Percentiles rank a stretch among this genome's conserved stretches.
These are phyloP conservation scores for Lepraria neglecta DNA, from an alignment of 495 filamentous ascomycete genomes.

Conservation along the genomic window DNA sequence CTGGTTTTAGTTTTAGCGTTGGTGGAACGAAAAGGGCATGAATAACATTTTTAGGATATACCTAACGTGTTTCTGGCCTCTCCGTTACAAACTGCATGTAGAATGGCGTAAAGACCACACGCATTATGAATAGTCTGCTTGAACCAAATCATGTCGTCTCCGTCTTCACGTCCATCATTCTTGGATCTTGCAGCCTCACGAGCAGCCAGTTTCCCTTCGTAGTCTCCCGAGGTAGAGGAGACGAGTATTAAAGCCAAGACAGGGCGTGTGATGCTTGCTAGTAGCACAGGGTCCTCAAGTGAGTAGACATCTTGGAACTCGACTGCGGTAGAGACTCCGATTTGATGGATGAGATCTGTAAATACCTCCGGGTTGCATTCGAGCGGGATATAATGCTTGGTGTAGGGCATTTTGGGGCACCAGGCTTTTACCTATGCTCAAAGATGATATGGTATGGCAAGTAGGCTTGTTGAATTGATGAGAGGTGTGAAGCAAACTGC, in stretches of 20 bases:
- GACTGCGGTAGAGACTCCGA: conserved; percentile 27
- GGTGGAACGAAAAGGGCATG: no score
- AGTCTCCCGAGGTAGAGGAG: conserved; percentile 22
- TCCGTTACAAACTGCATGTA: conserved; percentile 32
- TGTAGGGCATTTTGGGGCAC: not conserved
- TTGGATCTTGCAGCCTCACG: conserved; percentile 8
- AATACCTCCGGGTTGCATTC: conserved; percentile 28
- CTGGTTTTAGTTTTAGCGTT: not conserved
- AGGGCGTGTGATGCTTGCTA: conserved; percentile 26
- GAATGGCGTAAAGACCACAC: conserved; percentile 33
- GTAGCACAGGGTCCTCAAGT: conserved; percentile 28
- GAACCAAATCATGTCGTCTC: conserved; percentile 29
- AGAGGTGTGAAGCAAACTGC: no score
- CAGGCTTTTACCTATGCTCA: no score
- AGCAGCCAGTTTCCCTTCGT: conserved; percentile 15
- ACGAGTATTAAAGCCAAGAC: conserved; percentile 27
- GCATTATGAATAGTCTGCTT: conserved; percentile 37
- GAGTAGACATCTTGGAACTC: conserved; percentile 32
- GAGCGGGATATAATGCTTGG: conserved; percentile 4
- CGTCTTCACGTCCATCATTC: conserved; percentile 1
- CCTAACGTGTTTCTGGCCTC: not conserved
- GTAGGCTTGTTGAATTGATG: no score
- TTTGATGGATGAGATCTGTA: conserved; percentile 33
- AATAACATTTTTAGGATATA: not conserved
- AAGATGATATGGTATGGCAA: no score